A percentile compares a stretch with the other conserved stretches of the same genome.
Evolutionary conservation across 129 eudicot genomes (phyloP).

Genomic region (Silybum marianum): DNA sequence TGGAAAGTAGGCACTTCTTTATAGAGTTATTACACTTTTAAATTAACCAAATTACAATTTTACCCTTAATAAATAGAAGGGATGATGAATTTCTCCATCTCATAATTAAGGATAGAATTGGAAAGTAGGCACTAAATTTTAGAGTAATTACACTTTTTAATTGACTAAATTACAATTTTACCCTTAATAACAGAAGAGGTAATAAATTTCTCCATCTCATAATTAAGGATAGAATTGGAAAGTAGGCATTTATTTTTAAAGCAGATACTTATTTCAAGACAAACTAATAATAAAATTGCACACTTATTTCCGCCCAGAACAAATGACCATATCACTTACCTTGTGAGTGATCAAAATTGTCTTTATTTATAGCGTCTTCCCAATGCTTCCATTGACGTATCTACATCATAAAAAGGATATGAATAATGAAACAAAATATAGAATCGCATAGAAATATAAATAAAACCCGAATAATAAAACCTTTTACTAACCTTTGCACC

Average conservation of each 20-base stretch:
- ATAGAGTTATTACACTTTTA: no score
- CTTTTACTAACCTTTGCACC: slow-evolving; percentile 46
- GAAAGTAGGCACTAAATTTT: neutral
- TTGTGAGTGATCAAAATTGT: slow-evolving; percentile 30
- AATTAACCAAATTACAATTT: no score
- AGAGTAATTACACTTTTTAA: no score
- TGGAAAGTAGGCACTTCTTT: neutral
- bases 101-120: no score
- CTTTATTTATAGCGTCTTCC: slow-evolving; percentile 55
- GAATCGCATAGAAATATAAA: neutral
- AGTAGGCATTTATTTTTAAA: neutral
- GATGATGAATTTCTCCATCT: no score
- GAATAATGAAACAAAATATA: neutral
- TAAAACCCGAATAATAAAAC: neutral
- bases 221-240: no score
- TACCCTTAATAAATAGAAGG: no score
- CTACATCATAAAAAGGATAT: slow-evolving; percentile 26
- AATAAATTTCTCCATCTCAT: no score
- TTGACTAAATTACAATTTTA: no score
- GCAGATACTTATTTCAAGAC: neutral
- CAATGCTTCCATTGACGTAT: slow-evolving; percentile 72
- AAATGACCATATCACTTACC: slow-evolving; percentile 14
- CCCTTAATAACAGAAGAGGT: no score
- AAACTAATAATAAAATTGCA: neutral
- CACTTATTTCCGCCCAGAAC: neutral